These are phyloP conservation scores for Alternaria incomplexa DNA, from an alignment of 2,329 filamentous ascomycete genomes.

Conservation along the genomic window DNA sequence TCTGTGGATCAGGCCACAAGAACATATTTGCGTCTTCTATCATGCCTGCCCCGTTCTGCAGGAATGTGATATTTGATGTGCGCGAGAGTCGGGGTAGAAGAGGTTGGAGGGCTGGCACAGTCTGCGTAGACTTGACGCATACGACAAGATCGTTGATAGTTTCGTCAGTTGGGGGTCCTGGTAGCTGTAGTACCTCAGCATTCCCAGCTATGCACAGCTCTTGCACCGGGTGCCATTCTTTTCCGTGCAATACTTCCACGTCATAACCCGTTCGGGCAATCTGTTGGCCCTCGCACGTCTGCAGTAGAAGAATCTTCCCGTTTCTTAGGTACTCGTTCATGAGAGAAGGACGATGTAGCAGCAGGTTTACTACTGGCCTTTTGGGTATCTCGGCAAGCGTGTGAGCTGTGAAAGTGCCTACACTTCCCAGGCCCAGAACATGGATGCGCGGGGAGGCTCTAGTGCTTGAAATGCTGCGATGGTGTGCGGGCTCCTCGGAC, in stretches of 20 bases:
- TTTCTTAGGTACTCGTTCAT: not conserved
- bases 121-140: conserved; percentile 13
- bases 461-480: not conserved
- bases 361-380: not conserved
- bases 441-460: conserved; percentile 3
- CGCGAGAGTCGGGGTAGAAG: not conserved
- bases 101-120: conserved; percentile 2
- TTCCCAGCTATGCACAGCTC: not conserved
- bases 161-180: not conserved
- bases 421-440: conserved; percentile 7
- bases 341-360: conserved; percentile 6
- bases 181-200: not conserved
- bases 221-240: not conserved
- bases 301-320: not conserved
- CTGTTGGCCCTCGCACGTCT: conserved; percentile 4
- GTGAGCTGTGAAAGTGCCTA: conserved; percentile 8
- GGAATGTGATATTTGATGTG: conserved; percentile 1
- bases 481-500: not conserved
- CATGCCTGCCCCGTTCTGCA: conserved; percentile 7
- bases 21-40: conserved; percentile 5
- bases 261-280: not conserved
- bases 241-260: conserved; percentile 1
- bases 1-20: not conserved
- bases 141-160: conserved; percentile 13
- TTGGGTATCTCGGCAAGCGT: conserved; percentile 8